These are phyloP conservation scores for Zymoseptoria tritici DNA, from an alignment of 2,329 filamentous ascomycete species.

Conservation along the genomic window DNA sequence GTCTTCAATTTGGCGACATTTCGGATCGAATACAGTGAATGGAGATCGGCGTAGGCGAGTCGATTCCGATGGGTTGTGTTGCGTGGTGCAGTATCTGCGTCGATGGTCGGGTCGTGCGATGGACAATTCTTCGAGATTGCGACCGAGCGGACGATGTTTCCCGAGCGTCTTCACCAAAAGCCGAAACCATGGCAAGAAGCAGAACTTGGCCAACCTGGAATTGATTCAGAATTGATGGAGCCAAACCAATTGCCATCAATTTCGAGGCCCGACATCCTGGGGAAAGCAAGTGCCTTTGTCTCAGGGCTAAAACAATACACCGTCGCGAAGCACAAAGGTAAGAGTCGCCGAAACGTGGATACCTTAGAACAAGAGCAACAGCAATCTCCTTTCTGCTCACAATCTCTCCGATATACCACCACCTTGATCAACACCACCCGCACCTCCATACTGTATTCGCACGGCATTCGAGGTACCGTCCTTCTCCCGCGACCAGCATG, in stretches of 20 bases:
- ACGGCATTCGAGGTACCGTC: background rate
- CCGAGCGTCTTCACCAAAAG: background rate
- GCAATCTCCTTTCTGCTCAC: background rate
- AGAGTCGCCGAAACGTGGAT: background rate
- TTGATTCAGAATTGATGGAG: background rate
- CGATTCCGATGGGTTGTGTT: background rate
- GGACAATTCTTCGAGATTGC: background rate
- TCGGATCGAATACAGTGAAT: background rate
- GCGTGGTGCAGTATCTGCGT: background rate
- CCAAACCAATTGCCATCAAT: background rate
- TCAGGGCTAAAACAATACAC: background rate
- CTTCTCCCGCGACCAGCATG: background rate
- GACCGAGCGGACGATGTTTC: background rate
- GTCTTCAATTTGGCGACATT: background rate
- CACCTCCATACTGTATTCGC: background rate
- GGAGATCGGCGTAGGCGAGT: background rate
- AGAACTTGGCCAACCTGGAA: background rate
- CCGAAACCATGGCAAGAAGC: background rate
- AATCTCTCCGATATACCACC: background rate
- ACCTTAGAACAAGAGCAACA: background rate
- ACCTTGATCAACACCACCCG: background rate
- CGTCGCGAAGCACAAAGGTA: background rate
- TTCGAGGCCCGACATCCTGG: background rate
- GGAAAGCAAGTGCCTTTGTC: background rate
- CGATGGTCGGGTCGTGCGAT: background rate